A percentile compares a stretch with the other conserved stretches of the same genome.
Evolutionary conservation across 164 flowering plant genomes (phyloP).

Genomic region (Euptelea pleiosperma): DNA sequence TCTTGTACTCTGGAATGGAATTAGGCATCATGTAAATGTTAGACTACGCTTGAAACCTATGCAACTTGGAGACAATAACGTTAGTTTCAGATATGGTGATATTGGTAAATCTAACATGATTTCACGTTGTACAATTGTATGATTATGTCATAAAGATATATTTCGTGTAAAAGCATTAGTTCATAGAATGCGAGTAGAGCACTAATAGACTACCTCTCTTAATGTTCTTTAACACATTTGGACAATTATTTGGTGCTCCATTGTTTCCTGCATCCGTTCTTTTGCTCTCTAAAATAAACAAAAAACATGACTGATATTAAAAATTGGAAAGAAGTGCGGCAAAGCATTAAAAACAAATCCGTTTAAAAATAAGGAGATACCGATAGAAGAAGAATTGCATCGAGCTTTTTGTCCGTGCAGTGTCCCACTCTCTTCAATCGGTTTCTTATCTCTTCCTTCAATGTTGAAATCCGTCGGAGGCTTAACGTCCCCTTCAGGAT

Average conservation of each 20-base stretch:
- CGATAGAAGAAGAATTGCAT: conserved; percentile 17
- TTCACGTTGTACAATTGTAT: neutral
- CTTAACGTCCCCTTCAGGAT: conserved; percentile 35
- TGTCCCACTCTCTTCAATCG: conserved; percentile 8
- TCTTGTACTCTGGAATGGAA: conserved; percentile 48
- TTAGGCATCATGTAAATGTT: neutral
- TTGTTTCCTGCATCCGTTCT: conserved; percentile 5
- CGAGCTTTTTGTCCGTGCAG: conserved; percentile 17
- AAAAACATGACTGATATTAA: neutral
- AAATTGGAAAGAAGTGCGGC: neutral
- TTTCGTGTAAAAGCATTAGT: neutral
- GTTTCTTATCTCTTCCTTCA: conserved; percentile 24
- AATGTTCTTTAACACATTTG: neutral
- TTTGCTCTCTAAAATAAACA: conserved; percentile 17
- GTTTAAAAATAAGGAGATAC: conserved; percentile 13
- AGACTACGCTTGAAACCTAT: neutral
- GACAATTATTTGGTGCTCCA: conserved; percentile 2
- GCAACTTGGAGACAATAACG: conserved; percentile 2
- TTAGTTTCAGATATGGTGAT: neutral
- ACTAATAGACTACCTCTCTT: conserved; percentile 12
- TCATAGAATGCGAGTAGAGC: neutral
- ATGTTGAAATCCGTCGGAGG: conserved; percentile 19
- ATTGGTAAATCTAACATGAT: neutral
- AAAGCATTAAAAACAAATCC: neutral
- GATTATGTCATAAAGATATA: neutral